Percentiles rank a stretch among this genome's conserved stretches.
Conservation (phyloP, 2,329 filamentous ascomycete species). For the Balansia obtecta region DNA sequence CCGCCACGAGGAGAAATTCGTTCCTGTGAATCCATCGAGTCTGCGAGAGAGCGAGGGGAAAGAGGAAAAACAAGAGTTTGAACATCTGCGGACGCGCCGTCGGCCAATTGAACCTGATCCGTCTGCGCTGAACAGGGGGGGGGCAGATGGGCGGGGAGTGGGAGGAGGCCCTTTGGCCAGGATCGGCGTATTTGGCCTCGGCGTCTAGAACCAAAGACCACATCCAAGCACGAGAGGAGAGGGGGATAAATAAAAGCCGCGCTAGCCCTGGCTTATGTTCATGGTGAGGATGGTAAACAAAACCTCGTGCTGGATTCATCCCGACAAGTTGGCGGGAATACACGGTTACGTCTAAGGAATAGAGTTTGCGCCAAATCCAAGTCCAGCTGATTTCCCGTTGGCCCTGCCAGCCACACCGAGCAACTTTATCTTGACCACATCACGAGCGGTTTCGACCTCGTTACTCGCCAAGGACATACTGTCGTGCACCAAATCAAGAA, state of each 20-base stretch:
- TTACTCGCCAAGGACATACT: neutral
- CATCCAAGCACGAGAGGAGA: neutral
- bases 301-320: neutral
- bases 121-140: neutral
- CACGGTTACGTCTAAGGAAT: neutral
- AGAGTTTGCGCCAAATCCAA: neutral
- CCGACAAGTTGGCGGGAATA: neutral
- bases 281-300: neutral
- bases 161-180: neutral
- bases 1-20: neutral
- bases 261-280: neutral
- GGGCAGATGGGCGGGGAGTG: slow-evolving; percentile 1
- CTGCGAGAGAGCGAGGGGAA: too few relatives aligned
- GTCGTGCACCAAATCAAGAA: too few relatives aligned
- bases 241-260: slow-evolving; percentile 4
- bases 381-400: too few relatives aligned
- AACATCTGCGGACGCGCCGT: neutral
- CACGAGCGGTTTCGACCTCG: neutral
- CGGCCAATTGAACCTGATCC: neutral
- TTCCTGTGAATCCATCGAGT: too few relatives aligned
- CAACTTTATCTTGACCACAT: too few relatives aligned
- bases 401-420: too few relatives aligned
- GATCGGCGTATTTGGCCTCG: slow-evolving; percentile 4
- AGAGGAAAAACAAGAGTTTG: neutral
- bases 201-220: neutral